phyloP scores from a whole-genome alignment of 2,329 filamentous ascomycete species.

The Arthrinium phaeospermum region DNA sequence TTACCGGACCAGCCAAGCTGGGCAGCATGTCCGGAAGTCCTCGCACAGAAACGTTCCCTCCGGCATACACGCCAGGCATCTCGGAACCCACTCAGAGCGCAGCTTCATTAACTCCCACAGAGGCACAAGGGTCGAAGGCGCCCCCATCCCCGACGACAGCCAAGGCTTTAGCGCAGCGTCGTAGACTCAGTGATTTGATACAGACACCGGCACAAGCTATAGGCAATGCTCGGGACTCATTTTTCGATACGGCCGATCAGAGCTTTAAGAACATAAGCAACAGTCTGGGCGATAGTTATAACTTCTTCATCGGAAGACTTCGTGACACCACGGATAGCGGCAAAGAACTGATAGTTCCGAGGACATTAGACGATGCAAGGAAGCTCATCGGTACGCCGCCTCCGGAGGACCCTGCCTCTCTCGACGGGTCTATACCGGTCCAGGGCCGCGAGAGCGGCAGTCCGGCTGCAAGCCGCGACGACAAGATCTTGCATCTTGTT shows the following conservation, averaged over 20 bases:
- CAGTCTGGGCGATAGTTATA: conserved; percentile 90
- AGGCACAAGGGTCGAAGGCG: conserved; percentile 39
- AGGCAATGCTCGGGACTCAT: conserved; percentile 81
- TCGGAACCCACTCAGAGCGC: background rate
- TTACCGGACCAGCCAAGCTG: conserved; percentile 68
- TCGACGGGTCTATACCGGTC: conserved; percentile 61
- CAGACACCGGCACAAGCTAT: conserved; percentile 83
- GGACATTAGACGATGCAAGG: conserved; percentile 90
- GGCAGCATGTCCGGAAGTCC: conserved; percentile 54
- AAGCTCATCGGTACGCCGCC: conserved; percentile 82
- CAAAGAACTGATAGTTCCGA: conserved; percentile 70
- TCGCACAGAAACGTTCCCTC: conserved; percentile 61
- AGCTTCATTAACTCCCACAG: conserved; percentile 40
- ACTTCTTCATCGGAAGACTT: conserved; percentile 87
- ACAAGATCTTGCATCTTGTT: conserved; percentile 74
- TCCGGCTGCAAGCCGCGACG: conserved; percentile 51
- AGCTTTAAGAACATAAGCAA: conserved; percentile 90
- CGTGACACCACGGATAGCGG: conserved; percentile 68
- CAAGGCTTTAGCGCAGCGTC: conserved; percentile 51
- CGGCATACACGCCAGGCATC: conserved; percentile 55
- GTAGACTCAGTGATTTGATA: conserved; percentile 84
- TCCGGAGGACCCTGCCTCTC: conserved; percentile 64
- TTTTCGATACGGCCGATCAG: conserved; percentile 89
- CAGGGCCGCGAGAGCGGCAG: conserved; percentile 47
- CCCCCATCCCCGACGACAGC: conserved; percentile 40